Base-by-base conservation (phyloP, 352 stramenopile species). In the Pythium chondricola region DNA sequence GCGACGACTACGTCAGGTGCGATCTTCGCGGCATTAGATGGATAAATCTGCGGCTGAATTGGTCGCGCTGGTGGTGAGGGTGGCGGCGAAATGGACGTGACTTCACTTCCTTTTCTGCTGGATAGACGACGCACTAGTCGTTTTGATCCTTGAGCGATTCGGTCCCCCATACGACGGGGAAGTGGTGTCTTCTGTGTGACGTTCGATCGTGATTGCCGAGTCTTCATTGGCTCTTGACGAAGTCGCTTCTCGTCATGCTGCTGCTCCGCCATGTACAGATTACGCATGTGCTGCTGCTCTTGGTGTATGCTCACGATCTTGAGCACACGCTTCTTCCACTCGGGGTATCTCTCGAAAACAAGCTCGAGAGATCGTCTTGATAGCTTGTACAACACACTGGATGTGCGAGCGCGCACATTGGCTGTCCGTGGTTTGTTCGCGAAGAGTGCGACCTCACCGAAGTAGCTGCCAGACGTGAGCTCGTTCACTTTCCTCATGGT, bases 201-300 rank as follows among this genome's bases (percentile, higher is more conserved):
- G 9, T 22, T 46, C 51, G 31, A 9, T 14, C 30, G 6, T 2
- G 20, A 13, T 17, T 17, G 8, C 21, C 24, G 16, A 2, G 21
- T 21, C 7, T 7, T 38, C 27, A 37, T 52, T 33, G 55, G 45
- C 38, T 45, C 30, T 39, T 46, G 27, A 2, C 40, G 42, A 27
- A n/a, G n/a, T 33, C 13, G 8, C 29, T 50, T 48, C 17, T 55
- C 48, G n/a, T 62, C 58, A 16, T 81, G 68, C 39, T 82, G 61
- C 31, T 85, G 74, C 56, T 85, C 71, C 18, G 72, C 65, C 65
- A 80, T 65, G 56, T 82, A 78, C 38, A 80, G 21, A 35, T 83
- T 83, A 6, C 66, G 61, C 6, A 82, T 48, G 37, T 77, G 67
- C 13, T 77, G 66, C 17, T 80, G 72, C 36, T 72, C 58, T 26